A percentile compares a stretch with the other conserved stretches of the same genome.
These are phyloP conservation scores for Neoscytalidium dimidiatum DNA, from an alignment of 2,329 filamentous ascomycete species.

Conservation along the genomic window DNA sequence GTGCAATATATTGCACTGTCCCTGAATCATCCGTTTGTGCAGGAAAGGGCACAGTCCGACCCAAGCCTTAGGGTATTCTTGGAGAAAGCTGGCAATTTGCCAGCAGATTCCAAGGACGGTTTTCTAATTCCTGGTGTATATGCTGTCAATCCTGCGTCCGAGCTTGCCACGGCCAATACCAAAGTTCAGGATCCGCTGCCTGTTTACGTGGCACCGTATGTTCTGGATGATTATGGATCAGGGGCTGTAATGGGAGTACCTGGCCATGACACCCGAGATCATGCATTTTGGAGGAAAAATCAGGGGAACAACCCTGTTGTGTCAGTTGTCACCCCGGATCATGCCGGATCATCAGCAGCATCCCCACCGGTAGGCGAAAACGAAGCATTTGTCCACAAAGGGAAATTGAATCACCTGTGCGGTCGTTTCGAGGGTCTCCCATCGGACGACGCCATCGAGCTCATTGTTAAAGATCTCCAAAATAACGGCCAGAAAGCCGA, in stretches of 20 bases:
- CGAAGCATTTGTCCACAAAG: slow-evolving; percentile 63
- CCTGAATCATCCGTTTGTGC: slow-evolving; percentile 69
- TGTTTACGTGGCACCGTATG: slow-evolving; percentile 81
- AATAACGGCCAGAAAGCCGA: slow-evolving; percentile 49
- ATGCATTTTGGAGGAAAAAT: slow-evolving; percentile 78
- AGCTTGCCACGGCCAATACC: slow-evolving; percentile 54
- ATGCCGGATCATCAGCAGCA: slow-evolving; percentile 27
- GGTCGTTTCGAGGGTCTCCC: slow-evolving; percentile 64
- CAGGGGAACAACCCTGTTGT: slow-evolving; percentile 59
- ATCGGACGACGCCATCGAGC: slow-evolving; percentile 63
- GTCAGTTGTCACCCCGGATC: slow-evolving; percentile 30
- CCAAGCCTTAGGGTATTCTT: slow-evolving; percentile 68
- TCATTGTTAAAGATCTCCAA: slow-evolving; percentile 56
- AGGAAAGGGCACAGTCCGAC: slow-evolving; percentile 60
- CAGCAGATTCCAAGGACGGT: slow-evolving; percentile 60
- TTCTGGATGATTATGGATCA: slow-evolving; percentile 81
- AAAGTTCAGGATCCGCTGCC: slow-evolving; percentile 63
- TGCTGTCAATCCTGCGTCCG: slow-evolving; percentile 46
- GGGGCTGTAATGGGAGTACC: slow-evolving; percentile 92
- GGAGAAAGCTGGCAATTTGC: slow-evolving; percentile 56
- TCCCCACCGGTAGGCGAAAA: slow-evolving; percentile 39
- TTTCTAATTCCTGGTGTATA: slow-evolving; percentile 60
- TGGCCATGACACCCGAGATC: slow-evolving; percentile 77
- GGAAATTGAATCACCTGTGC: slow-evolving; percentile 67
- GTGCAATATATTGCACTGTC: slow-evolving; percentile 84